These are phyloP conservation scores for Allodekkera sacchari DNA, from an alignment of 805 yeast species.

Conservation along the genomic window DNA sequence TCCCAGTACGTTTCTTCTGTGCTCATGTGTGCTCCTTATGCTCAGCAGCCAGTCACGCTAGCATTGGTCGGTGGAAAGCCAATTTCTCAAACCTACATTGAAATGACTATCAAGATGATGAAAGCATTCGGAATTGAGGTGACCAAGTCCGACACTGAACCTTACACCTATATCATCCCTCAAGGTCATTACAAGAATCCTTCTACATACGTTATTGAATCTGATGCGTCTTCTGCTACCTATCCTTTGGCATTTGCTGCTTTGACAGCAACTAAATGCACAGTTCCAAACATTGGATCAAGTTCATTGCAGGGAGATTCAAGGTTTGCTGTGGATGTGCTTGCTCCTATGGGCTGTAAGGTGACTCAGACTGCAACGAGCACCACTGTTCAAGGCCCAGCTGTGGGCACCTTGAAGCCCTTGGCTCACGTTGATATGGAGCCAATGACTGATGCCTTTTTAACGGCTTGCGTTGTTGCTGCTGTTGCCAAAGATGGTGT, in stretches of 20 bases:
- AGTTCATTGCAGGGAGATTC: conserved; percentile 96
- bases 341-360: conserved; percentile 89
- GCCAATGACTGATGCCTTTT: conserved; percentile 98
- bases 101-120: conserved; percentile 97
- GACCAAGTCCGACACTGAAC: conserved; percentile 57
- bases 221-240: conserved; percentile 97
- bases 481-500: conserved; percentile 61
- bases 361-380: conserved; percentile 78
- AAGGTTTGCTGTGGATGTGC: conserved; percentile 86
- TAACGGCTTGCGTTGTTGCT: conserved; percentile 95
- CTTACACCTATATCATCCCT: conserved; percentile 86
- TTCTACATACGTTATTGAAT: conserved; percentile 77
- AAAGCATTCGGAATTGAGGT: conserved; percentile 78
- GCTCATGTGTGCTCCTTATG: conserved; percentile 97
- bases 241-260: conserved; percentile 98
- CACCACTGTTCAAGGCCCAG: conserved; percentile 90
- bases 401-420: conserved; percentile 58
- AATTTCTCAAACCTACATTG: conserved; percentile 89
- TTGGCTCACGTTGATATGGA: conserved; percentile 87
- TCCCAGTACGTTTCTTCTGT: conserved; percentile 96
- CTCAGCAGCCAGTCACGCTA: conserved; percentile 77
- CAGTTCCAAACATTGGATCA: conserved; percentile 90
- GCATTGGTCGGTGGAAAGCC: conserved; percentile 94
- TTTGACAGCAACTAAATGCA: conserved; percentile 84
- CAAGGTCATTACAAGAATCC: conserved; percentile 77